Percentiles rank a stretch among this genome's conserved stretches.
phyloP scores from a whole-genome alignment of 116 monocot species.

The Trichopus zeylanicus region DNA sequence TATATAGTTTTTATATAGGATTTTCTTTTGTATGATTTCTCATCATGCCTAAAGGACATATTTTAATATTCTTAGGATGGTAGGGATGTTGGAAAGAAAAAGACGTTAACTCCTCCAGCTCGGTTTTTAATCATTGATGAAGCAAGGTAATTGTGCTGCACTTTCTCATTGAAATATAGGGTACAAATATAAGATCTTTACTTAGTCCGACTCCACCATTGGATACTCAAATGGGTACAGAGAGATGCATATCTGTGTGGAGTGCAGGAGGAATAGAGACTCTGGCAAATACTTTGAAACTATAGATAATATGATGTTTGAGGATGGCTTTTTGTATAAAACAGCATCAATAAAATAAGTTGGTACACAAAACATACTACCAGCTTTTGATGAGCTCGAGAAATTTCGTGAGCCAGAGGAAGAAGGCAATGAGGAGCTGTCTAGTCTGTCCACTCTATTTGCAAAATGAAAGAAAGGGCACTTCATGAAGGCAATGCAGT shows the following conservation, averaged over 20 bases:
- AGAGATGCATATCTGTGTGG: slow-evolving; percentile 88
- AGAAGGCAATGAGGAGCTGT: slow-evolving; percentile 65
- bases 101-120: slow-evolving; percentile 82
- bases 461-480: slow-evolving; percentile 97
- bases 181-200: background rate
- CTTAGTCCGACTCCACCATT: background rate
- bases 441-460: slow-evolving; percentile 83
- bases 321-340: slow-evolving; percentile 90
- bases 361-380: slow-evolving; percentile 63
- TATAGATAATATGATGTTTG: slow-evolving; percentile 81
- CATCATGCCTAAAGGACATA: too few species aligned
- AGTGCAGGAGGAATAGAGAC: slow-evolving; percentile 56
- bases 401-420: slow-evolving; percentile 73
- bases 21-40: too few species aligned
- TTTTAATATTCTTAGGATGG: slow-evolving; percentile 52
- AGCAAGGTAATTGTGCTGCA: slow-evolving; percentile 53
- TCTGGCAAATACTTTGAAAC: slow-evolving; percentile 74
- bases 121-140: slow-evolving; percentile 93
- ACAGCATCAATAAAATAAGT: slow-evolving; percentile 80
- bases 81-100: slow-evolving; percentile 72
- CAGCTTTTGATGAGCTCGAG: slow-evolving; percentile 93
- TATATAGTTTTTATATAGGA: too few species aligned
- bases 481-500: slow-evolving; percentile 96
- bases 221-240: slow-evolving; percentile 24
- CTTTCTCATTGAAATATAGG: slow-evolving; percentile 4